Conservation (phyloP, 371 early-diverging fungal genomes). For the Saksenaea oblongispora region DNA sequence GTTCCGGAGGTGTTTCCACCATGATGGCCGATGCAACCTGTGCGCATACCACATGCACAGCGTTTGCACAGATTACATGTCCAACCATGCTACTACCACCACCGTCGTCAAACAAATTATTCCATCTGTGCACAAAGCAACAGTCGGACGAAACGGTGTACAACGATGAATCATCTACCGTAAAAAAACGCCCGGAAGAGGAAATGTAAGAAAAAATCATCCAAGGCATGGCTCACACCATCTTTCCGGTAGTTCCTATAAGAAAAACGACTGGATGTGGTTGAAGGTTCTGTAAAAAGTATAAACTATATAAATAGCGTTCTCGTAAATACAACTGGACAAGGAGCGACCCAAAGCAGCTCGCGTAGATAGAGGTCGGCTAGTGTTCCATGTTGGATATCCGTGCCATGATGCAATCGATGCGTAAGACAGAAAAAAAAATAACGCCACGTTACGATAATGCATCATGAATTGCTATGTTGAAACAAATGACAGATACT, state of each 20-base stretch:
- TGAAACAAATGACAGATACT: too few species aligned
- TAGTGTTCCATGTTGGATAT: too few species aligned
- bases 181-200: background rate
- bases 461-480: too few species aligned
- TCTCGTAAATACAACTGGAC: background rate
- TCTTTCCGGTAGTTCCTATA: background rate
- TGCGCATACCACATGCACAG: background rate
- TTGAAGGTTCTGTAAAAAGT: constrained; percentile 22
- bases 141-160: background rate
- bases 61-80: background rate
- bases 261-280: constrained; percentile 20
- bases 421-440: too few species aligned
- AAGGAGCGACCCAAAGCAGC: background rate
- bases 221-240: background rate
- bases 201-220: constrained; percentile 7
- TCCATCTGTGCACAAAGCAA: background rate
- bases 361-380: too few species aligned
- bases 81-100: background rate
- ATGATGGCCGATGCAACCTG: background rate
- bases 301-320: background rate
- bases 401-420: too few species aligned
- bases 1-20: background rate
- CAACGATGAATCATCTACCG: background rate
- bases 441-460: too few species aligned
- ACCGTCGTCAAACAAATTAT: background rate